These are phyloP conservation scores for Termitomyces sp. DNA, from an alignment of 768 basidiomycete genomes.

Conservation along the genomic window DNA sequence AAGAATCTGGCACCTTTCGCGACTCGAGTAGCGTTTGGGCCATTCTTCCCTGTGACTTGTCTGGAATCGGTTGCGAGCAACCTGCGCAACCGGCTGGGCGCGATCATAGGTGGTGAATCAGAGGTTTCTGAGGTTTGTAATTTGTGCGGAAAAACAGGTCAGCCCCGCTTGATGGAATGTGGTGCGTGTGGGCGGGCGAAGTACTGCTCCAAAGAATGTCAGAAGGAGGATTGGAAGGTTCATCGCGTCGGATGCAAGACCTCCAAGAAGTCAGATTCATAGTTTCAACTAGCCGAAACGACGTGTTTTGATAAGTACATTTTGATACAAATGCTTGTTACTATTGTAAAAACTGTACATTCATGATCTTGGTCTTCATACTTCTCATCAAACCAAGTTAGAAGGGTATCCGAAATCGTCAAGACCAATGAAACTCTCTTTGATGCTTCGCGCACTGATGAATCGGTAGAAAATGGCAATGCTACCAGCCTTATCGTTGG, in stretches of 20 bases:
- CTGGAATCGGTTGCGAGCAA: conserved; percentile 27
- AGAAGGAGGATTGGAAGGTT: conserved; percentile 29
- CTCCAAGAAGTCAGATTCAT: background rate
- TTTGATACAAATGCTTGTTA: background rate
- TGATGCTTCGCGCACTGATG: conserved; percentile 87
- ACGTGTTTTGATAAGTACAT: background rate
- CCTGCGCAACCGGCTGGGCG: background rate
- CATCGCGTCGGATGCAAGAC: conserved; percentile 13
- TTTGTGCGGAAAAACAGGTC: conserved; percentile 23
- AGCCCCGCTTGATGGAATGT: conserved; percentile 20
- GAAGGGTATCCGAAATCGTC: conserved; percentile 83
- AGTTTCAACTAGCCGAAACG: background rate
- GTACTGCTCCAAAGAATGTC: conserved; percentile 31
- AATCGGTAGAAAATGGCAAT: conserved; percentile 69
- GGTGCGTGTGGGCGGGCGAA: conserved; percentile 21
- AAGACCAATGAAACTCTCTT: conserved; percentile 90
- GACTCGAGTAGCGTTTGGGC: conserved; percentile 46
- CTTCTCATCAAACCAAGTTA: conserved; percentile 49
- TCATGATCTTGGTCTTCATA: background rate
- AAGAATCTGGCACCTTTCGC: conserved; percentile 32
- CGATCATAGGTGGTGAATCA: background rate
- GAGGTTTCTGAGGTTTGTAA: conserved; percentile 12
- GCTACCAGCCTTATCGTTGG: conserved; percentile 95
- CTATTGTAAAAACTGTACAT: background rate
- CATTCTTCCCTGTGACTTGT: conserved; percentile 47